Conservation (phyloP, 2,329 filamentous ascomycete species). For the Neobulgaria alba region DNA sequence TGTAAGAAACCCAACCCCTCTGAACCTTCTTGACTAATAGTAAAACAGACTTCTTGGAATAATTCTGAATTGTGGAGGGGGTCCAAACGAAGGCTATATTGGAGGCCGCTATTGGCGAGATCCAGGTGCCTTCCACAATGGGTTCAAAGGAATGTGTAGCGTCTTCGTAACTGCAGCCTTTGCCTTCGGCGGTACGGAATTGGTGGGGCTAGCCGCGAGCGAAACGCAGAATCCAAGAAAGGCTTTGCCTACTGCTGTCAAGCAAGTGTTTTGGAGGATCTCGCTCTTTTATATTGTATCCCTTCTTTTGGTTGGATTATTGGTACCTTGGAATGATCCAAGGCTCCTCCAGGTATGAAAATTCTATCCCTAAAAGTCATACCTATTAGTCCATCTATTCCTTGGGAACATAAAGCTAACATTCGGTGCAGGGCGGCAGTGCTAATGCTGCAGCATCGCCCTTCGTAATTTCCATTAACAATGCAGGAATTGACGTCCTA, state of each 20-base stretch:
- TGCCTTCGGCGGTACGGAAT: conserved; percentile 43
- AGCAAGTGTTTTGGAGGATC: conserved; percentile 48
- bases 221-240: conserved; percentile 41
- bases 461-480: conserved; percentile 49
- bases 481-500: conserved; percentile 42
- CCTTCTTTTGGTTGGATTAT: conserved; percentile 43
- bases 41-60: conserved; percentile 65
- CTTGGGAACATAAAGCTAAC: neutral
- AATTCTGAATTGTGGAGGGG: conserved; percentile 76
- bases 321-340: conserved; percentile 36
- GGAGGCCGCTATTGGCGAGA: conserved; percentile 68
- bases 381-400: no score
- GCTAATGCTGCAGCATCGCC: conserved; percentile 34
- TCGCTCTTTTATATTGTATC: conserved; percentile 43
- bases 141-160: conserved; percentile 41
- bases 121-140: conserved; percentile 48
- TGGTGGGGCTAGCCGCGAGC: conserved; percentile 43
- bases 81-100: conserved; percentile 65
- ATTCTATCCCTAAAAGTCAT: neutral
- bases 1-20: conserved; percentile 45
- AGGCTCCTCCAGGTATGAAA: conserved; percentile 28
- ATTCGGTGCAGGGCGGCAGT: neutral
- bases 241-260: conserved; percentile 41
- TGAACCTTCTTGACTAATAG: conserved; percentile 1
- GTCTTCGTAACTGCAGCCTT: conserved; percentile 46